These are phyloP conservation scores for Pseudogymnoascus sp. DNA, from an alignment of 2,329 filamentous ascomycete genomes.

Conservation along the genomic window DNA sequence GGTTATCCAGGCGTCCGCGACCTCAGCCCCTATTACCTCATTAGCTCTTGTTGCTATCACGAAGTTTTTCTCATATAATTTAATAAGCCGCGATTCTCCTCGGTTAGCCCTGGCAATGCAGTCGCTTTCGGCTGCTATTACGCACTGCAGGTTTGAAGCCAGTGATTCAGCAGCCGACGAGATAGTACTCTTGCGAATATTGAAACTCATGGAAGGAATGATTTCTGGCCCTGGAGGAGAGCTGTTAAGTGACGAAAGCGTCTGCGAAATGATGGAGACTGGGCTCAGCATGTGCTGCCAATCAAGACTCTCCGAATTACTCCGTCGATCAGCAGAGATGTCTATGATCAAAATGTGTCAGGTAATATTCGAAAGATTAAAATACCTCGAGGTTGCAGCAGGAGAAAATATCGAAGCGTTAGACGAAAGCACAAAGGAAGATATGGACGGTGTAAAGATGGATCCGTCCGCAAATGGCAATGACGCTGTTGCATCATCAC, in stretches of 20 bases:
- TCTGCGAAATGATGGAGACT: constrained; percentile 99
- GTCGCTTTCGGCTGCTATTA: constrained; percentile 86
- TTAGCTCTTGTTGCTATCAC: constrained; percentile 87
- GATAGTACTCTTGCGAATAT: constrained; percentile 85
- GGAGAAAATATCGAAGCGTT: constrained; percentile 58
- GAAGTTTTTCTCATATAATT: constrained; percentile 93
- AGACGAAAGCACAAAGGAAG: constrained; percentile 59
- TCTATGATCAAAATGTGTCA: constrained; percentile 99
- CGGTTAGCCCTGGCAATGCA: constrained; percentile 89
- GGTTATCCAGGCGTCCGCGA: constrained; percentile 92
- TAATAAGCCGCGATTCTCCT: constrained; percentile 78
- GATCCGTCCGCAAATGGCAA: constrained; percentile 66
- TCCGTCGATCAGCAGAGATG: constrained; percentile 87
- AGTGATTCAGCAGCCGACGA: constrained; percentile 93
- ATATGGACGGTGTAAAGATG: constrained; percentile 75
- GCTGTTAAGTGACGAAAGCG: constrained; percentile 92
- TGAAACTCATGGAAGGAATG: constrained; percentile 98
- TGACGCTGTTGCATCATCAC: constrained; percentile 47
- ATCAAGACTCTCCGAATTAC: constrained; percentile 78
- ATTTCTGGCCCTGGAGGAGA: constrained; percentile 88
- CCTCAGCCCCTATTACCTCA: constrained; percentile 91
- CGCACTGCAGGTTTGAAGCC: constrained; percentile 94
- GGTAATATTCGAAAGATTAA: constrained; percentile 90
- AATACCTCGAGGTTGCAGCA: constrained; percentile 73
- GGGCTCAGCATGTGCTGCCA: constrained; percentile 97